Base-by-base conservation (phyloP, 345 rosid species). In the Fremontodendron californicum region DNA sequence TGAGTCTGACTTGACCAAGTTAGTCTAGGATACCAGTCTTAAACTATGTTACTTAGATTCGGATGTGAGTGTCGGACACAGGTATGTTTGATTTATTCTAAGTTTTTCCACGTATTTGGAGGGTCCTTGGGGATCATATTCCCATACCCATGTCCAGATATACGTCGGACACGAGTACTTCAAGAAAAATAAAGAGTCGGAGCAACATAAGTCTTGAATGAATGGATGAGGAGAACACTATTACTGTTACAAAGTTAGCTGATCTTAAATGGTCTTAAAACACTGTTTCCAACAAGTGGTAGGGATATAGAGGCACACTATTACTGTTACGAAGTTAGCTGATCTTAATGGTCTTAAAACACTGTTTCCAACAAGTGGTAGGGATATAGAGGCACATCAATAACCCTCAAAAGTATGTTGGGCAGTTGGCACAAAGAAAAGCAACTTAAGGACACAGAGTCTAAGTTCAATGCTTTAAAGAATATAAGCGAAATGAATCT, bases 381-480 rank as follows among this genome's bases (percentile, higher is more conserved):
- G 63, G 77, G 54, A 42, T 42, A 40, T 37, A 5, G 16, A 74
- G 39, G 65, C 37, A 19, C 15, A 60, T 57, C 54, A 60, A 42
- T 60, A 60, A 61, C 45, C 69, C 43, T 42, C 43, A 46, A 46
- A 62, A 62, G 71, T 21, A 31, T 75, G 60, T 75, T 29, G n/a
- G 33, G 60, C 39, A 29, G 71, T 75, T 46, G 71, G 58, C 43
- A 62, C 11, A 42, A 58, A 49, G 13, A 10, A 58, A 74, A 74
- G 77, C 55, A 74, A 58, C 54, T 37, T 16, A 23, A 42, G 45
- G 46, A 33, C 29, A 23, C 48, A 42, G 10, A 45, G 69, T 46
- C 48, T n/a, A 75, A 63, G 61, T 75, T 75, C 78, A 63, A 75
- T 75, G 78, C 31, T 35, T 46, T n/a, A 45, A 43, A 33, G 48